Evolutionary conservation across 371 early-diverging fungal genomes (phyloP), one percentile per base, ranked within the genome.

Genomic region (Syncephalastrum monosporum): DNA sequence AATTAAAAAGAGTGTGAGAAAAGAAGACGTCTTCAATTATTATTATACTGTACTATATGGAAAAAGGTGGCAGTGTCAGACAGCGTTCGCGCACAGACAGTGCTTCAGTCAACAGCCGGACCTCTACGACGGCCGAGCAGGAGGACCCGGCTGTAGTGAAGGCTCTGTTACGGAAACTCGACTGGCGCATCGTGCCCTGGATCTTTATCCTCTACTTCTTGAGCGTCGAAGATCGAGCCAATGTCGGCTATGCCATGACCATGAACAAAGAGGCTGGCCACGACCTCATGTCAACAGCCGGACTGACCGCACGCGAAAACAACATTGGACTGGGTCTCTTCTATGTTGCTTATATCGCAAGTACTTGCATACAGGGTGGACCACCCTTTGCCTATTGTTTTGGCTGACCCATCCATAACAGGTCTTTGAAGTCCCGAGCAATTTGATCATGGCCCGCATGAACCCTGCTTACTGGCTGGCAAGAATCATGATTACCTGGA

Each of bases 401-500:
- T 23, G n/a, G 50, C 24, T 60, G 25, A 5, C 16, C 1, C 8
- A 33, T 21, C 25, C 25, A 56, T 15, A 12, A 44, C 14, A 74
- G 74, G 48, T 69, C 3, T 79, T 73, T 57, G 79, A 79, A 59
- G 72, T 79, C 4, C 79, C 79, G 13, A 74, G 74, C 14, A 79
- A 79, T 51, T 60, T 79, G 42, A 63, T 79, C 56, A 79, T 79
- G 79, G 71, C 79, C 14, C 61, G 63, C 45, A 66, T 79, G 3
- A 79, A 75, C 42, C 79, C 79, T 17, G 65, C 72, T 5, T 61
- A 59, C 46, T 79, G 79, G 79, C 69, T 79, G 21, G 76, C 76
- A 14, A 69, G 79, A 29, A 79, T 79, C 50, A 79, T 79, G 76
- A 70, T 75, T 21, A 79, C 74, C 13, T 79, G 79, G 79, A 71